Conservation (phyloP, 208 protist species). For the Crithidia mellificae region DNA sequence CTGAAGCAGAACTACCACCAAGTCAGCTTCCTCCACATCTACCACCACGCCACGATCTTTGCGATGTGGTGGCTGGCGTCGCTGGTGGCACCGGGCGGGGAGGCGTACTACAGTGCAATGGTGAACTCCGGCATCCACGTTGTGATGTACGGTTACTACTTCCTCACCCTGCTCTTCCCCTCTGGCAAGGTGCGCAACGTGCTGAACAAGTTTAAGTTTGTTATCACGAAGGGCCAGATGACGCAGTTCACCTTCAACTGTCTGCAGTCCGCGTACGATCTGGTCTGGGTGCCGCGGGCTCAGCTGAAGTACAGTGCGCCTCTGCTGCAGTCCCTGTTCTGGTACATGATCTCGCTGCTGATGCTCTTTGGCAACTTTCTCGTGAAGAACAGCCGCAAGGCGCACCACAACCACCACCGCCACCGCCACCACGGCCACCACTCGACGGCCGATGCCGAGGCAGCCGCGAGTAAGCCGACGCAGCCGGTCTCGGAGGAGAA, state of each 20-base stretch:
- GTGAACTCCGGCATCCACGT: constrained; percentile 82
- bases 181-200: constrained; percentile 50
- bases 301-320: constrained; percentile 52
- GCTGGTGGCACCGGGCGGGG: constrained; percentile 53
- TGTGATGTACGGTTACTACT: constrained; percentile 88
- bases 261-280: constrained; percentile 68
- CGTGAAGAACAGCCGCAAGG: constrained; percentile 39
- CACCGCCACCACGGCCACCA: constrained; percentile 5
- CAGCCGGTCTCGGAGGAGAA: background rate
- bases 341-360: constrained; percentile 82
- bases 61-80: constrained; percentile 73
- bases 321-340: constrained; percentile 65
- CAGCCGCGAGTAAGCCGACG: background rate
- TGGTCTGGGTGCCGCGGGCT: constrained; percentile 47
- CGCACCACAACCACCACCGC: background rate
- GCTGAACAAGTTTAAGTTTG: constrained; percentile 72
- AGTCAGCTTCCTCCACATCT: constrained; percentile 81
- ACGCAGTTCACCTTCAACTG: constrained; percentile 74
- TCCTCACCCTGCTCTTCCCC: constrained; percentile 64
- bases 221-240: constrained; percentile 83
- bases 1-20: constrained; percentile 80
- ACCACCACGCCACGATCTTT: constrained; percentile 81
- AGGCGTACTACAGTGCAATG: constrained; percentile 83
- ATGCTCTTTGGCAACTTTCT: constrained; percentile 79
- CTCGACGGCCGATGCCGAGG: background rate